phyloP scores from a whole-genome alignment of 108 stramenopile species.

The Conticribra weissflogii region DNA sequence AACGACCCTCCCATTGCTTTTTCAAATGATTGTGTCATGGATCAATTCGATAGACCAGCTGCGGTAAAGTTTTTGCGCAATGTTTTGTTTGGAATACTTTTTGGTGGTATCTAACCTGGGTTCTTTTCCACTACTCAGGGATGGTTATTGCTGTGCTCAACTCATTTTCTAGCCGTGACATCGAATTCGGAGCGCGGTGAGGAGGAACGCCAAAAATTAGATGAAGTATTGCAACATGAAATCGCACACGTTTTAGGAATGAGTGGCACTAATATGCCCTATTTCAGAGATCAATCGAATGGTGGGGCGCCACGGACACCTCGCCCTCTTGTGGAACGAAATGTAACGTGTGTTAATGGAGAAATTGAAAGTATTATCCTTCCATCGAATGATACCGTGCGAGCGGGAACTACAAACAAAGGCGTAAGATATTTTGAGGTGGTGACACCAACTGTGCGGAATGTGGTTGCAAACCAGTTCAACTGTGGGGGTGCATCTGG shows the following conservation, averaged over 20 bases:
- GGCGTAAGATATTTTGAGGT: conserved; percentile 34
- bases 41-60: conserved; percentile 32
- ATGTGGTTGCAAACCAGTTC: conserved; percentile 35
- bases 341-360: conserved; percentile 24
- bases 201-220: conserved; percentile 15
- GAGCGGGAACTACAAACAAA: conserved; percentile 1
- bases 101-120: not conserved
- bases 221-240: conserved; percentile 39
- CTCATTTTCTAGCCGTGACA: not conserved
- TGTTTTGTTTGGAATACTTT: not conserved
- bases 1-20: conserved; percentile 32
- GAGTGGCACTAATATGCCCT: conserved; percentile 22
- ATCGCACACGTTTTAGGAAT: conserved; percentile 24
- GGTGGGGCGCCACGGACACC: conserved; percentile 24
- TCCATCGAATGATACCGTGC: conserved; percentile 21
- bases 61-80: not conserved
- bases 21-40: conserved; percentile 27
- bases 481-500: conserved; percentile 22
- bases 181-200: not conserved
- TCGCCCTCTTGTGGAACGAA: conserved; percentile 16
- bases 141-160: conserved; percentile 14
- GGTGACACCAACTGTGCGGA: conserved; percentile 31
- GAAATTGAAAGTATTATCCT: conserved; percentile 6
- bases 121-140: not conserved
- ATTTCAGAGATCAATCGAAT: conserved; percentile 22